A percentile compares a stretch with the other conserved stretches of the same genome.
Evolutionary conservation across 306 rosid genomes (phyloP).

Genomic region (Rosa persica): DNA sequence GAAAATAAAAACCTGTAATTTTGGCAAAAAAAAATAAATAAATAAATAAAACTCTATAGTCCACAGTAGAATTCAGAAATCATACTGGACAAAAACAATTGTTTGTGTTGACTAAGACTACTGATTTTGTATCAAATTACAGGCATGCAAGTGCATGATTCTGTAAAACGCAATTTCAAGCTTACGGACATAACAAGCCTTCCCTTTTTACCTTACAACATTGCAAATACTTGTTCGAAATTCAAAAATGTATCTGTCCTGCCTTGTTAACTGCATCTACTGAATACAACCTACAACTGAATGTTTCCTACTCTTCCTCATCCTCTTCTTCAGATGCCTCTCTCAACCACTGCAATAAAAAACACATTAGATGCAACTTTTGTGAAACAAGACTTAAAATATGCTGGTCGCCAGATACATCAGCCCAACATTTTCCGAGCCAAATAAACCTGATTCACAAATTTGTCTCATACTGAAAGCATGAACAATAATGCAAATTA

Average conservation of each 20-base stretch:
- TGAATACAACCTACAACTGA: slow-evolving; percentile 1
- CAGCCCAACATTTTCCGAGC: not conserved
- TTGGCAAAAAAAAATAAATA: no score
- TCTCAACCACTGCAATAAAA: slow-evolving; percentile 67
- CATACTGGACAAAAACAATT: not conserved
- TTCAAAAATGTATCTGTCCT: not conserved
- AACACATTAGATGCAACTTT: not conserved
- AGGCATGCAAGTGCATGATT: not conserved
- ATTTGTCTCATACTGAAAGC: not conserved
- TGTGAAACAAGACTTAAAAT: not conserved
- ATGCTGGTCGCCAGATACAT: not conserved
- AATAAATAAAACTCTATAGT: no score
- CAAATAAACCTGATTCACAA: not conserved
- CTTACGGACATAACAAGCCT: not conserved
- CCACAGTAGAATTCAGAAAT: not conserved
- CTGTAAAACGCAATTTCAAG: not conserved
- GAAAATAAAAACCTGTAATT: no score
- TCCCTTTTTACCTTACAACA: slow-evolving; percentile 7
- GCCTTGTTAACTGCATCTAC: not conserved
- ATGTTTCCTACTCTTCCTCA: slow-evolving; percentile 41
- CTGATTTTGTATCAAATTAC: slow-evolving; percentile 6
- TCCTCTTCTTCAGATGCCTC: slow-evolving; percentile 89
- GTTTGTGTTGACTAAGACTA: not conserved
- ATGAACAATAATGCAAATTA: not conserved
- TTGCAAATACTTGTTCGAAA: not conserved